Evolutionary conservation across 2,329 filamentous ascomycete species (phyloP).

Genomic region (Colletotrichum sp.): DNA sequence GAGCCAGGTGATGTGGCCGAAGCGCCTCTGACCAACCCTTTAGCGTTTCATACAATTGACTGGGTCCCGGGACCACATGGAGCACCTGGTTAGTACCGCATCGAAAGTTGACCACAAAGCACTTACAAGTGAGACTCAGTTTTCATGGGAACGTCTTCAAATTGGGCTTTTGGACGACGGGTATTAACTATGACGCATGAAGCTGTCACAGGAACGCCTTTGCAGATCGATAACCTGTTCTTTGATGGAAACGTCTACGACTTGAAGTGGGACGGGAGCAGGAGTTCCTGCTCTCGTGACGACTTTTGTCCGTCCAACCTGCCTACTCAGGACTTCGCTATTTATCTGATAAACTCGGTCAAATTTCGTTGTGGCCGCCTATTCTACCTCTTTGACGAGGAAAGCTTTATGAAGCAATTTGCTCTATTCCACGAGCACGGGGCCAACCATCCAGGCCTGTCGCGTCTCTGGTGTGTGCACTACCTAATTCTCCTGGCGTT

Average conservation of each 20-base stretch:
- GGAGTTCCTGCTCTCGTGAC: neutral
- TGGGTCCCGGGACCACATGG: neutral
- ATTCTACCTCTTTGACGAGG: constrained; percentile 59
- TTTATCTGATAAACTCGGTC: constrained; percentile 59
- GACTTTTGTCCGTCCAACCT: neutral
- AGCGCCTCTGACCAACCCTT: neutral
- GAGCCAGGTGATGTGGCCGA: neutral
- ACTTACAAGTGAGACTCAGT: neutral
- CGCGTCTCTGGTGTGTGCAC: neutral
- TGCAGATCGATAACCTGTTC: neutral
- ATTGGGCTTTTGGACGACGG: neutral
- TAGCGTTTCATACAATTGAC: neutral
- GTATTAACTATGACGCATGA: neutral
- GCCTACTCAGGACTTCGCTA: constrained; percentile 28
- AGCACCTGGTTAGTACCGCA: neutral
- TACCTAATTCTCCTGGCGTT: neutral
- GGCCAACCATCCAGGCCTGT: neutral
- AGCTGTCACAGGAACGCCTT: neutral
- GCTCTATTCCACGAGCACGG: neutral
- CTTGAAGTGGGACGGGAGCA: neutral
- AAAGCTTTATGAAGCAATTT: constrained; percentile 45
- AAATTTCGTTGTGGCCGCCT: constrained; percentile 60
- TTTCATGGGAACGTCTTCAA: neutral
- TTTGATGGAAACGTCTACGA: neutral
- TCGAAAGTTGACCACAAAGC: neutral